A percentile compares a stretch with the other conserved stretches of the same genome.
phyloP scores from a whole-genome alignment of 495 filamentous ascomycete species.

The Pyronema omphalodes region DNA sequence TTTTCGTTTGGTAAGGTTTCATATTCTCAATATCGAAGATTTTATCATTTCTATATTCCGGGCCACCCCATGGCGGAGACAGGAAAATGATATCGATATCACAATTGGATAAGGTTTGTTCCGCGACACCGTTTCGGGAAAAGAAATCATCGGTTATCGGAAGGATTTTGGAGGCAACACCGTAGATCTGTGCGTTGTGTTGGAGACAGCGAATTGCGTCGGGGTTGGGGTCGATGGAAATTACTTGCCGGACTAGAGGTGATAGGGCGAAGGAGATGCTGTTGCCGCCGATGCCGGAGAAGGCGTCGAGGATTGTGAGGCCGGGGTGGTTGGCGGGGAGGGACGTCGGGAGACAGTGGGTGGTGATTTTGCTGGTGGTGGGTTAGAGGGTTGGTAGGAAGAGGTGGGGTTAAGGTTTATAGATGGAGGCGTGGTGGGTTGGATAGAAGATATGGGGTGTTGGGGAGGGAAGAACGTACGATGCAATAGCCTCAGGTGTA shows the following conservation, averaged over 20 bases:
- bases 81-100: slow-evolving; percentile 54
- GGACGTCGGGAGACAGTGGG: slow-evolving; percentile 35
- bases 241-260: slow-evolving; percentile 55
- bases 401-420: slow-evolving; percentile 1
- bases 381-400: not conserved
- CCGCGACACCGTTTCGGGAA: slow-evolving; percentile 29
- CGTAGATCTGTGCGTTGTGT: slow-evolving; percentile 80
- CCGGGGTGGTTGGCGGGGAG: slow-evolving; percentile 25
- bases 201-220: slow-evolving; percentile 67
- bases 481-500: slow-evolving; percentile 77
- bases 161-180: slow-evolving; percentile 57
- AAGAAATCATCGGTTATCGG: slow-evolving; percentile 80
- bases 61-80: slow-evolving; percentile 91
- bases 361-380: slow-evolving; percentile 49
- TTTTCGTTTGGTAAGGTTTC: slow-evolving; percentile 51
- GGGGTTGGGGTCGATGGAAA: slow-evolving; percentile 72
- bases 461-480: slow-evolving; percentile 23
- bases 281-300: slow-evolving; percentile 84
- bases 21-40: slow-evolving; percentile 76
- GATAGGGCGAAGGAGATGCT: slow-evolving; percentile 80
- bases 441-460: not conserved
- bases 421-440: not conserved
- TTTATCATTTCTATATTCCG: slow-evolving; percentile 53
- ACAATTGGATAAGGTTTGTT: not conserved
- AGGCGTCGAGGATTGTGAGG: slow-evolving; percentile 59